Conservation (phyloP, 176 grass and related monocot genomes). For the Panicum miliaceum region DNA sequence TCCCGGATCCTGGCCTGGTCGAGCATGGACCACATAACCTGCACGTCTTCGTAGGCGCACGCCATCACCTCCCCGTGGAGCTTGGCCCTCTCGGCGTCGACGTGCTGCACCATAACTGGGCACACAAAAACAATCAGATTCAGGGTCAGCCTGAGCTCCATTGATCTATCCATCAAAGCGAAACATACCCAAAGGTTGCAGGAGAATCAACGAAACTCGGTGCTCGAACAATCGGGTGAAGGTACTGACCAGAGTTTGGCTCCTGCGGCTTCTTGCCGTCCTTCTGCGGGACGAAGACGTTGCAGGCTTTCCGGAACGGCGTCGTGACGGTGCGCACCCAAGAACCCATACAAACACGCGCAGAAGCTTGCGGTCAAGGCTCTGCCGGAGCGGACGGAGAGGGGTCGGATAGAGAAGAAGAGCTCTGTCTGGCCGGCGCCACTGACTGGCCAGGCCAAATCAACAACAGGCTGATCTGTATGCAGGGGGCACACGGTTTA, state of each 20-base stretch:
- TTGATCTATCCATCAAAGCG: no score
- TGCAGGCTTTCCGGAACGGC: constrained; percentile 76
- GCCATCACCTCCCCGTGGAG: constrained; percentile 84
- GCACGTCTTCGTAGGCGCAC: constrained; percentile 74
- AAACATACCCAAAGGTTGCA: neutral
- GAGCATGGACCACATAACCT: constrained; percentile 88
- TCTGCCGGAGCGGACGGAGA: no score
- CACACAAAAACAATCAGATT: neutral
- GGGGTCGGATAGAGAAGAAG: neutral
- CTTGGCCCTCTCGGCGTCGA: constrained; percentile 42
- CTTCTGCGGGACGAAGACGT: constrained; percentile 42
- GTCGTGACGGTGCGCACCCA: constrained; percentile 73
- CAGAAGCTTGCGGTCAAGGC: neutral
- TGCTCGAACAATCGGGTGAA: neutral
- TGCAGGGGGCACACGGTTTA: neutral
- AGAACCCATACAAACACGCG: constrained; percentile 65
- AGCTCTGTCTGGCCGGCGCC: neutral
- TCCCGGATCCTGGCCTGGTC: constrained; percentile 63
- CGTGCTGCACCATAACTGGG: constrained; percentile 42
- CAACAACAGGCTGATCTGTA: neutral
- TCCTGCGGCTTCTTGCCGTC: constrained; percentile 54
- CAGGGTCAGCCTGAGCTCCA: neutral
- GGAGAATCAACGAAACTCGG: neutral
- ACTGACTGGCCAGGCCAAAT: neutral
- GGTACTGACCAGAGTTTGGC: constrained; percentile 12